phyloP scores from a whole-genome alignment of 2,329 filamentous ascomycete species.

The Sphaerulina musiva region DNA sequence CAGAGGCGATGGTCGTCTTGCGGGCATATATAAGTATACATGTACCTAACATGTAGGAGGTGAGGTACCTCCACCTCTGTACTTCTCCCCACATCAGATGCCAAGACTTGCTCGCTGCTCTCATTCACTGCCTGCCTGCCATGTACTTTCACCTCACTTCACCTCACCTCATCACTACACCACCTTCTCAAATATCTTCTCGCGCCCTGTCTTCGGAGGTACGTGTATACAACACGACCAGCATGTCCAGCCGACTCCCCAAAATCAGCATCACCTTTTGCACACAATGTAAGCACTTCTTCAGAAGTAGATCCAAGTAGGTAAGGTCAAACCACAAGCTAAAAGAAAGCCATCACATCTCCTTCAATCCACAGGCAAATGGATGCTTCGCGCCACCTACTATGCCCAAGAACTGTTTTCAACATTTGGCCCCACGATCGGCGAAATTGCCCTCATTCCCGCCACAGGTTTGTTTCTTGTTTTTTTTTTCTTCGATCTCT shows the following conservation, averaged over 20 bases:
- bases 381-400: slow-evolving; percentile 45
- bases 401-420: slow-evolving; percentile 93
- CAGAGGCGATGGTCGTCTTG: neutral
- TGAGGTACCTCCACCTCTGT: no score
- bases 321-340: slow-evolving; percentile 44
- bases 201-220: no score
- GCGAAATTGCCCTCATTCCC: slow-evolving; percentile 82
- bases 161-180: no score
- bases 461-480: slow-evolving; percentile 52
- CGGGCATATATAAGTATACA: neutral
- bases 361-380: slow-evolving; percentile 24
- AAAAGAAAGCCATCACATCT: no score
- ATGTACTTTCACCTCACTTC: no score
- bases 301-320: neutral
- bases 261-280: slow-evolving; percentile 85
- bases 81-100: neutral
- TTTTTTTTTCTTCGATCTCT: neutral
- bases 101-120: neutral
- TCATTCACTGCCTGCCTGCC: no score
- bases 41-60: neutral
- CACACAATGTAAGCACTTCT: slow-evolving; percentile 56
- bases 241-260: slow-evolving; percentile 45
- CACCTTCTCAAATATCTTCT: neutral
- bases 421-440: slow-evolving; percentile 76
- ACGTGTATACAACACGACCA: neutral